Evolutionary conservation across 2,329 filamentous ascomycete species (phyloP).

Genomic region (Diaporthe sp.): DNA sequence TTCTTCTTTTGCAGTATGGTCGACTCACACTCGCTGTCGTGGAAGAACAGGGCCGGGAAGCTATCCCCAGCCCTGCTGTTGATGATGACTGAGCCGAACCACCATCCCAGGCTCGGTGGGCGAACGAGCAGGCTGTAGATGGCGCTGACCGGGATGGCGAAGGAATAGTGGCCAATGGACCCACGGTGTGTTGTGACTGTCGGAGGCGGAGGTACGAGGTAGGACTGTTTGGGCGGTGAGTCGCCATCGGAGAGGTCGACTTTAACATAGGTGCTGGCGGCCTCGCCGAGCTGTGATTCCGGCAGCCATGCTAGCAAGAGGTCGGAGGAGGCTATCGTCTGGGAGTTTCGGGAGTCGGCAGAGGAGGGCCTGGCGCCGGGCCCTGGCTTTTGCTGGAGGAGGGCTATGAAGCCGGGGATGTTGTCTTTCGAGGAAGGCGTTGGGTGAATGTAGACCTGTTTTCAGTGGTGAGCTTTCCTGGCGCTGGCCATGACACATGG

Average conservation of each 20-base stretch:
- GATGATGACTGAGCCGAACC: constrained; percentile 96
- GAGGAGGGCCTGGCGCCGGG: constrained; percentile 57
- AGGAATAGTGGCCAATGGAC: constrained; percentile 85
- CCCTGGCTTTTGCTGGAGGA: constrained; percentile 87
- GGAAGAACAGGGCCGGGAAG: constrained; percentile 96
- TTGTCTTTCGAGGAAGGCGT: constrained; percentile 96
- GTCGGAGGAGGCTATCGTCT: constrained; percentile 72
- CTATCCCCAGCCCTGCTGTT: constrained; percentile 92
- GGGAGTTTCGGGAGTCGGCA: constrained; percentile 57
- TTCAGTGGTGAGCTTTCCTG: constrained; percentile 42
- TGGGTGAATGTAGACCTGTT: constrained; percentile 93
- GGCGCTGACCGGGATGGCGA: constrained; percentile 89
- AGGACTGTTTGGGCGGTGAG: constrained; percentile 86
- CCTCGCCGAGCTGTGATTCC: constrained; percentile 88
- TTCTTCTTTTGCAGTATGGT: constrained; percentile 96
- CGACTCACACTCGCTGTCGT: constrained; percentile 95
- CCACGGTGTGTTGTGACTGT: constrained; percentile 83
- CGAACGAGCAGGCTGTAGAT: constrained; percentile 93
- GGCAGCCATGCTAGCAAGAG: constrained; percentile 94
- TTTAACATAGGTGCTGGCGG: constrained; percentile 91
- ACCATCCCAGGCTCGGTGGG: constrained; percentile 96
- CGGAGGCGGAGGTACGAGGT: constrained; percentile 91
- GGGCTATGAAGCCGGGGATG: constrained; percentile 91
- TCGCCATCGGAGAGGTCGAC: constrained; percentile 89
- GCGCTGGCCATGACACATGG: not conserved